These are phyloP conservation scores for Manihot esculenta DNA, from an alignment of 441 rosid genomes.

Conservation along the genomic window DNA sequence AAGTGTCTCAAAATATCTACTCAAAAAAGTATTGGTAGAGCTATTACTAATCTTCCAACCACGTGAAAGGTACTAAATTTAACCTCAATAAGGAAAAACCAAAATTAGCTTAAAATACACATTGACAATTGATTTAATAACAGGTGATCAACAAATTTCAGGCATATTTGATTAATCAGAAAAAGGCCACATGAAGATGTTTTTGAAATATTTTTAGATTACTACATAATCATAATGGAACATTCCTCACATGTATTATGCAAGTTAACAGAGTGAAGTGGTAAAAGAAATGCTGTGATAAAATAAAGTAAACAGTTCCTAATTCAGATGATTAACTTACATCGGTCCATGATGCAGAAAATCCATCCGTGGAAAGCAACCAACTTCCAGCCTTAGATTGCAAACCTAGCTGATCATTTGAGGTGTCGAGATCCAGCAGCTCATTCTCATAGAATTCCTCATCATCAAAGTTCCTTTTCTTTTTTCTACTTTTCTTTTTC, in stretches of 20 bases:
- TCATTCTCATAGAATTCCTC: constrained; percentile 36
- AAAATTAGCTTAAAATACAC: neutral
- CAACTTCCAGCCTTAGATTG: constrained; percentile 50
- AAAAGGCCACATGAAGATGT: neutral
- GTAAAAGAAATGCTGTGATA: neutral
- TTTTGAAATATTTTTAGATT: neutral
- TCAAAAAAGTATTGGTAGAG: neutral
- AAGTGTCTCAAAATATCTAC: neutral
- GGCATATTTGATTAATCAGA: neutral
- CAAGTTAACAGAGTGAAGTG: neutral
- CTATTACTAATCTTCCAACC: no score
- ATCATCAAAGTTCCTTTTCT: constrained; percentile 36
- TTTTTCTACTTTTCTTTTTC: constrained; percentile 56
- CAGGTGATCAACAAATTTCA: neutral
- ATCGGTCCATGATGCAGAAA: constrained; percentile 68
- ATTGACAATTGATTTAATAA: neutral
- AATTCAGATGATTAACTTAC: constrained; percentile 47
- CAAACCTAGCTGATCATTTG: constrained; percentile 27
- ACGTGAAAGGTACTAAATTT: neutral
- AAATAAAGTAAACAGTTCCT: no score
- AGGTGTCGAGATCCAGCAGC: constrained; percentile 34
- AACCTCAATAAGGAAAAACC: neutral
- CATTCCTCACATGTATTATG: neutral
- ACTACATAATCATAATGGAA: neutral
- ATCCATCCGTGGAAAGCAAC: constrained; percentile 78